Evolutionary conservation across 1,284 basidiomycete genomes (phyloP), one percentile per base, ranked within the genome.

Genomic region (Moesziomyces antarcticus): DNA sequence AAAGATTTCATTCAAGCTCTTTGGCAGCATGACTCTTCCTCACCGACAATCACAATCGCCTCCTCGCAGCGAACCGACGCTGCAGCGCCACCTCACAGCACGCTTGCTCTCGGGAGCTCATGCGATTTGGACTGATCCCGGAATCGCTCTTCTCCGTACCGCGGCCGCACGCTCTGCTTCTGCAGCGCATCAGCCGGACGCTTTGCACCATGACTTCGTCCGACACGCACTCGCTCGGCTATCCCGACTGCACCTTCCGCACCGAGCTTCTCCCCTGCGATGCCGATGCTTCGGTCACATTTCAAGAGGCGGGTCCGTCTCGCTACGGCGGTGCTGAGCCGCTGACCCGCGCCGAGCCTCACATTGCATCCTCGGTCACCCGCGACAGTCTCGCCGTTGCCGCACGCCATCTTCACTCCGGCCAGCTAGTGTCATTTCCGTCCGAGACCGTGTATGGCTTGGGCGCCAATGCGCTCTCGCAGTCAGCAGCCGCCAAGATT

Each of bases 401-500:
- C 4, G 81, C 85, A 2, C 37, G 50, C 11, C 71, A 81, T 21
- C 73, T 86, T 2, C 65, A 48, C 13, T 24, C 50, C 0, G 74
- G 80, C 2, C 63, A 82, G 35, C 82, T 86, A 16, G 93, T 99
- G 43, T 94, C 91, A 0, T 94, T 99, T 80, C 96, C 97, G 0
- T 98, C 97, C 30, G 97, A 99, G 85, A 99, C 97, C 0, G 97
- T 99, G 22, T 99, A 99, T 84, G 97, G 97, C 1, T 89, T 99
- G 5, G 97, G 93, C 22, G 97, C 93, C 0, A 87, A 91, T 41
- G 94, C 95, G 0, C 86, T 95, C 42, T 80, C 84, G 40, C 53
- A 78, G 27, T 52, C 56, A 4, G 86, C 90, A 62, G 78, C 89
- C 0, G 79, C 85, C 20, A 94, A 94, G 9, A 96, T 99, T 77